Evolutionary conservation across 2,329 filamentous ascomycete species (phyloP), one percentile per base, ranked within the genome.

Genomic region (Phymatotrichopsis omnivora): DNA sequence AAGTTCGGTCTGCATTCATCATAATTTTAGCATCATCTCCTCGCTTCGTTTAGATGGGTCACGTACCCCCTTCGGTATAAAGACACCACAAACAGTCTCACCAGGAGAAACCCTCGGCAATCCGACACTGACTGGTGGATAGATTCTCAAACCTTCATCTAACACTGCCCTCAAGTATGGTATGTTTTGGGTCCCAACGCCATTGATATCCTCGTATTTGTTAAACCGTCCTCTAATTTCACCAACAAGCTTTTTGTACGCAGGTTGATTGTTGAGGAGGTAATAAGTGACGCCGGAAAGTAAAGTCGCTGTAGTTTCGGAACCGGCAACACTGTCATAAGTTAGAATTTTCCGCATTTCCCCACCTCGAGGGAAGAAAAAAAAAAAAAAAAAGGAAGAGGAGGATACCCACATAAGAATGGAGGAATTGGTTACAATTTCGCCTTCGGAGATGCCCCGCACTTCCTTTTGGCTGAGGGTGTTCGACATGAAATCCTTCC

Each of bases 131-230:
- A 63, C 60, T 0, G 64, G 62, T 4, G 65, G 65, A 46, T 59
- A 64, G 3, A 64, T 44, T 2, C 65, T 56, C 1, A 68, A 57
- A 3, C 50, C 58, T 52, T 66, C 57, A 52, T 60, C 27, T 34
- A 66, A 31, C 10, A 64, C 59, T 5, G 65, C 66, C 4, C 60
- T 56, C 3, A 68, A 58, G 44, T 67, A 68, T 2, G 52, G 51
- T 3, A 66, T 53, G 14, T 61, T 52, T 14, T 58, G 59, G 3
- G 66, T 54, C 2, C 52, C 56, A 1, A 60, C 56, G 37, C 62
- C 59, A 2, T 47, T 60, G 35, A 68, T 61, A 6, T 65, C 62
- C 3, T 60, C 57, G 16, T 59, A 56, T 10, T 45, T 57, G 3
- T 32, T 32, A 54, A 65, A 60, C 1, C 54, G 42, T 2, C 37